Percentiles rank a stretch among this genome's conserved stretches.
These are phyloP conservation scores for Pythium monospermum DNA, from an alignment of 352 stramenopile species.

Conservation along the genomic window DNA sequence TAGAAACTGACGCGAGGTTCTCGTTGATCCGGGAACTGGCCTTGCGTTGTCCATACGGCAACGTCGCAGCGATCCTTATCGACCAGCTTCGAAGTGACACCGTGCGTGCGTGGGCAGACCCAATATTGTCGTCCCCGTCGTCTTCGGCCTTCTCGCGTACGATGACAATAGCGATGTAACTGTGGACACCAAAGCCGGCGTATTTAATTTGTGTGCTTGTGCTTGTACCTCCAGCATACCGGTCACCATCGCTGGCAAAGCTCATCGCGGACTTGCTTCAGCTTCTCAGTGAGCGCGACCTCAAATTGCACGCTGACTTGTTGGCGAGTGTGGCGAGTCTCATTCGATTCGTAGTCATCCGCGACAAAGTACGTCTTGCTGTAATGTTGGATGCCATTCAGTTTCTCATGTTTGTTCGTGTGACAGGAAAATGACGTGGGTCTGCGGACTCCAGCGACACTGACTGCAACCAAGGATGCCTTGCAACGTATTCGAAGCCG, in stretches of 20 bases:
- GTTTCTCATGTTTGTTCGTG: not conserved
- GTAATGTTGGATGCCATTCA: not conserved
- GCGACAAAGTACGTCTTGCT: slow-evolving; percentile 41
- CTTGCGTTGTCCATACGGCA: slow-evolving; percentile 65
- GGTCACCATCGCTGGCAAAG: slow-evolving; percentile 13
- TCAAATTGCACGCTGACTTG: slow-evolving; percentile 55
- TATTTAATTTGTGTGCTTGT: not conserved
- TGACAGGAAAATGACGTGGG: slow-evolving; percentile 12
- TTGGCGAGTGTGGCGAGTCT: slow-evolving; percentile 66
- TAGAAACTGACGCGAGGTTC: slow-evolving; percentile 35
- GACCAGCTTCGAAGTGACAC: slow-evolving; percentile 50
- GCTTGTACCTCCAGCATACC: slow-evolving; percentile 13
- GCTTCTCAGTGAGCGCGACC: slow-evolving; percentile 47
- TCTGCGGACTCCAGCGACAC: not conserved
- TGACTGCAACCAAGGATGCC: not conserved
- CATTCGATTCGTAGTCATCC: slow-evolving; percentile 52
- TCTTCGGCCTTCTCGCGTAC: too few species aligned
- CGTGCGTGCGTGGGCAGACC: slow-evolving; percentile 31
- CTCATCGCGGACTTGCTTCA: slow-evolving; percentile 32
- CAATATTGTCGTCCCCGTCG: not conserved
- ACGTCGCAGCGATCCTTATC: slow-evolving; percentile 57
- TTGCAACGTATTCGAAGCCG: slow-evolving; percentile 15
- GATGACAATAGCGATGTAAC: slow-evolving; percentile 23
- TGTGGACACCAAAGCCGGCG: not conserved
- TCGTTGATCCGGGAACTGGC: slow-evolving; percentile 34